A percentile compares a stretch with the other conserved stretches of the same genome.
Conservation (phyloP, 2,329 filamentous ascomycete species). For the Diaporthe velutina region DNA sequence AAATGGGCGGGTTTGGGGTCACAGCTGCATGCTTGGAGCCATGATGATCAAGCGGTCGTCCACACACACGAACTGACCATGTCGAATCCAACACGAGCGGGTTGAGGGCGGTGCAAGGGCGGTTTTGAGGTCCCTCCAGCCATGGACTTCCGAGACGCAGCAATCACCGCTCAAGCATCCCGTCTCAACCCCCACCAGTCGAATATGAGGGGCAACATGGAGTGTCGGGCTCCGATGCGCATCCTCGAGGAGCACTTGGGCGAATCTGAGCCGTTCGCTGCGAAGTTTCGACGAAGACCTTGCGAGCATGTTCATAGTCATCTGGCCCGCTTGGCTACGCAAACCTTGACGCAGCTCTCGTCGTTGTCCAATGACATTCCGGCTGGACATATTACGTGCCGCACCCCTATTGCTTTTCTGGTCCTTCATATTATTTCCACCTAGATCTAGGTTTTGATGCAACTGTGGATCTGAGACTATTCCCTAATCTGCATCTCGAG, state of each 20-base stretch:
- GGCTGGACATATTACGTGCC: slow-evolving; percentile 11
- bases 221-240: too few relatives aligned
- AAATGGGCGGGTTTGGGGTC: neutral
- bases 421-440: slow-evolving; percentile 13
- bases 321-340: neutral
- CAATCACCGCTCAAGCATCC: neutral
- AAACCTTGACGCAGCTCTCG: neutral
- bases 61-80: too few relatives aligned
- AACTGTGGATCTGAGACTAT: slow-evolving; percentile 22
- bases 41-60: neutral
- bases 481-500: neutral
- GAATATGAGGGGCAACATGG: neutral
- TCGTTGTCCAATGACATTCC: neutral
- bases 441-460: slow-evolving; percentile 8
- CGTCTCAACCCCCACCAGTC: neutral
- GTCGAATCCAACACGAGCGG: neutral
- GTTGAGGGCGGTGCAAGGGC: too few relatives aligned
- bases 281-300: neutral
- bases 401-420: neutral
- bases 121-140: neutral
- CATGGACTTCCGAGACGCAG: neutral
- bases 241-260: neutral
- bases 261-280: too few relatives aligned
- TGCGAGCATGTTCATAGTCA: neutral
- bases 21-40: neutral